Percentiles rank a stretch among this genome's conserved stretches.
Conservation (phyloP, 2,329 filamentous ascomycete species). For the Zasmidium angulare region DNA sequence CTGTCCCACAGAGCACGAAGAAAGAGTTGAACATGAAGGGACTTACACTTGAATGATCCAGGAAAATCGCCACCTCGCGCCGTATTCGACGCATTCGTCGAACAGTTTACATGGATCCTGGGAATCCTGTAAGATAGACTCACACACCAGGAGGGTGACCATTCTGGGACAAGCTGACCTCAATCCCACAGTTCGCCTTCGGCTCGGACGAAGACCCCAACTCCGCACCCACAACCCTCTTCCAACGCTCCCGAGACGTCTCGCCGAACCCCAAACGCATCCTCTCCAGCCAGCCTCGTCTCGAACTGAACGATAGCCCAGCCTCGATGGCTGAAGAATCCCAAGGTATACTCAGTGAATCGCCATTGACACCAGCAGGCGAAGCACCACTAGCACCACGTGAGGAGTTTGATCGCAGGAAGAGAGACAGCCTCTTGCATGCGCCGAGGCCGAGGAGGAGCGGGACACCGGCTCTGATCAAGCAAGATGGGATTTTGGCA, state of each 20-base stretch:
- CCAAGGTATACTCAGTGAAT: background rate
- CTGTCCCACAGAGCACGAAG: background rate
- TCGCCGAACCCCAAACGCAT: background rate
- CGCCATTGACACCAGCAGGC: background rate
- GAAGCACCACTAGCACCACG: too few species aligned
- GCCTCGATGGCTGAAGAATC: background rate
- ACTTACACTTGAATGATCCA: background rate
- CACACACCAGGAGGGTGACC: too few species aligned
- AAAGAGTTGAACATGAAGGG: background rate
- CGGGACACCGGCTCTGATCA: slow-evolving; percentile 8
- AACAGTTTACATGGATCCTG: slow-evolving; percentile 29
- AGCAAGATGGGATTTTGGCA: background rate
- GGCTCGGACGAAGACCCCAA: background rate
- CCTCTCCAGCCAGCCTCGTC: background rate
- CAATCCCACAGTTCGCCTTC: too few species aligned
- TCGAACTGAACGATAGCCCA: background rate
- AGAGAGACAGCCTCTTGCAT: slow-evolving; percentile 4
- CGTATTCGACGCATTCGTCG: slow-evolving; percentile 22
- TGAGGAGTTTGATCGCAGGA: background rate
- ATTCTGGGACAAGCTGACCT: too few species aligned
- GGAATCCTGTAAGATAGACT: too few species aligned
- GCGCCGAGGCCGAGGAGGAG: slow-evolving; percentile 5
- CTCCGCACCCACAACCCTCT: background rate
- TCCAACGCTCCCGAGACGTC: background rate
- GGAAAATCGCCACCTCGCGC: slow-evolving; percentile 10